These are phyloP conservation scores for Tubosaeta sp. DNA, from an alignment of 768 basidiomycete species.

Conservation along the genomic window DNA sequence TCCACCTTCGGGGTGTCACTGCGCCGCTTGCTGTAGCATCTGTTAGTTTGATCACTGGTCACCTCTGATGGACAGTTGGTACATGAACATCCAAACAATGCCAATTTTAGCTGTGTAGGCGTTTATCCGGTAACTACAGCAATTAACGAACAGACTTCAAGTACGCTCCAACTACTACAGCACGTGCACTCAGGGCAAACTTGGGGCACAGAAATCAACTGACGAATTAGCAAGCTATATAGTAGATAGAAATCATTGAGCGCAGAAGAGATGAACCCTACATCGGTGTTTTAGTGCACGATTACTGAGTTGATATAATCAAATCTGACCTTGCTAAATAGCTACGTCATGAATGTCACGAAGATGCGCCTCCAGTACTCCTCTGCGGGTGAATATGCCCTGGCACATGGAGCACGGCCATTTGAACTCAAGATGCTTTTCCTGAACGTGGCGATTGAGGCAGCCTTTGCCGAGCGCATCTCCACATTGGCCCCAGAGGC, in stretches of 20 bases:
- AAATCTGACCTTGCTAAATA: no score
- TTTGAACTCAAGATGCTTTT: constrained; percentile 17
- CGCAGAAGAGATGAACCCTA: neutral
- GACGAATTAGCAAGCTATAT: neutral
- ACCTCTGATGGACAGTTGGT: neutral
- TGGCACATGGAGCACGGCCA: constrained; percentile 24
- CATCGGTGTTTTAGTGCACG: neutral
- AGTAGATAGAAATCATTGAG: neutral
- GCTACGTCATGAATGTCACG: no score
- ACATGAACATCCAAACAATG: neutral
- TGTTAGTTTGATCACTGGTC: neutral
- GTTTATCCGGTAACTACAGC: neutral
- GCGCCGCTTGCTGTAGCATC: constrained; percentile 12
- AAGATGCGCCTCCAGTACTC: neutral
- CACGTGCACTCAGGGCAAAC: no score
- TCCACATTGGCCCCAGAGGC: constrained; percentile 18
- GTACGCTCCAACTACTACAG: no score
- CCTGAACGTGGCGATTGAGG: constrained; percentile 21
- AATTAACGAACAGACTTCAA: neutral
- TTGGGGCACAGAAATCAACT: neutral
- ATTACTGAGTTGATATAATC: neutral
- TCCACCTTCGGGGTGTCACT: neutral
- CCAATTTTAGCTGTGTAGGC: constrained; percentile 5
- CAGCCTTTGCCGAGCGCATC: constrained; percentile 12
- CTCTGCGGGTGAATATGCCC: constrained; percentile 16